phyloP scores from a whole-genome alignment of 495 filamentous ascomycete genomes.

The Penicillium angulare region DNA sequence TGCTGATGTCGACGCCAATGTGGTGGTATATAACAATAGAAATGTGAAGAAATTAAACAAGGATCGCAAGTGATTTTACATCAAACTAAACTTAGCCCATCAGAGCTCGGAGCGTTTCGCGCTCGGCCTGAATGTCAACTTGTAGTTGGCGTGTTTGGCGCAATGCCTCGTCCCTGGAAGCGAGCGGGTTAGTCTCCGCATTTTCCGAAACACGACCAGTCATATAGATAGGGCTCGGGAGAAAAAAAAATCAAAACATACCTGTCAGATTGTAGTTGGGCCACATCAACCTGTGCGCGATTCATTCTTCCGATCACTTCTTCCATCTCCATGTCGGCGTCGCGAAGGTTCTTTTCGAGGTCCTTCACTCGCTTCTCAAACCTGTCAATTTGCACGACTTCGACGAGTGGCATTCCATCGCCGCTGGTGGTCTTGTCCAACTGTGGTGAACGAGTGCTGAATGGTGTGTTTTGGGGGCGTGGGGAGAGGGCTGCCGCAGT shows the following conservation, averaged over 20 bases:
- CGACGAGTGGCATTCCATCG: slow-evolving; percentile 53
- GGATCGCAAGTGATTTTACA: slow-evolving; percentile 1
- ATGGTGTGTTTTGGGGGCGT: slow-evolving; percentile 60
- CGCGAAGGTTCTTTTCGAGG: slow-evolving; percentile 74
- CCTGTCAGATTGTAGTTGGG: slow-evolving; percentile 87
- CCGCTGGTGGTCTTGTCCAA: slow-evolving; percentile 58
- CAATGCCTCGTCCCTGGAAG: slow-evolving; percentile 74
- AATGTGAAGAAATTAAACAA: slow-evolving; percentile 1
- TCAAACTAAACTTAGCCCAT: slow-evolving; percentile 23
- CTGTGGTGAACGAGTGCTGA: slow-evolving; percentile 55
- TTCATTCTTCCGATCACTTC: slow-evolving; percentile 92
- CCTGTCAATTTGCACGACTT: slow-evolving; percentile 65
- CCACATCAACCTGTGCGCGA: slow-evolving; percentile 88
- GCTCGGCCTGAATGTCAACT: slow-evolving; percentile 57
- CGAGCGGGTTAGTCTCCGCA: slow-evolving; percentile 8
- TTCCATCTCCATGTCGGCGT: slow-evolving; percentile 92
- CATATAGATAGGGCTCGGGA: slow-evolving; percentile 5
- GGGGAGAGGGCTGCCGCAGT: slow-evolving; percentile 43
- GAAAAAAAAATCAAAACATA: slow-evolving; percentile 34
- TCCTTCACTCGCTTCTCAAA: slow-evolving; percentile 75
- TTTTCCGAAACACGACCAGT: slow-evolving; percentile 14
- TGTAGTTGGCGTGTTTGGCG: slow-evolving; percentile 78
- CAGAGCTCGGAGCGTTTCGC: slow-evolving; percentile 51
- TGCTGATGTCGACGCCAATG: slow-evolving; percentile 11
- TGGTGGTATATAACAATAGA: slow-evolving; percentile 24